Conservation (phyloP, 2,329 filamentous ascomycete species). For the Endocalyx cinctus region DNA sequence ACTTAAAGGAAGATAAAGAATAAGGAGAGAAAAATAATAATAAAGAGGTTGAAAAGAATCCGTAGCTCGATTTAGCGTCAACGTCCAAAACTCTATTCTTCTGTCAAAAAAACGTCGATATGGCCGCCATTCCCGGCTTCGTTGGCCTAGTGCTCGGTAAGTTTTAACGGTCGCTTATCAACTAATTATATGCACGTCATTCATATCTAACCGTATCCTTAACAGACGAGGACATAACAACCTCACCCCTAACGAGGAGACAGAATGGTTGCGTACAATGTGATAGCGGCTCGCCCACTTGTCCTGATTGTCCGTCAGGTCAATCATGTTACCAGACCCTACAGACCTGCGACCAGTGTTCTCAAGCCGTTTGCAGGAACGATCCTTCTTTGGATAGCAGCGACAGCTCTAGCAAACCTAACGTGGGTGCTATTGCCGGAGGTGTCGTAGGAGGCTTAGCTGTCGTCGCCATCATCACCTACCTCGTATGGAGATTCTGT, state of each 20-base stretch:
- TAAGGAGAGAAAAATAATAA: too few relatives aligned
- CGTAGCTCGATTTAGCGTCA: too few relatives aligned
- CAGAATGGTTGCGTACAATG: constrained; percentile 42
- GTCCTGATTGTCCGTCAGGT: constrained; percentile 41
- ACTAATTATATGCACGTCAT: too few relatives aligned
- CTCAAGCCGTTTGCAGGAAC: constrained; percentile 41
- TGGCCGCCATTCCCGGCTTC: constrained; percentile 24
- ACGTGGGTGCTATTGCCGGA: constrained; percentile 82
- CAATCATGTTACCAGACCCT: too few relatives aligned
- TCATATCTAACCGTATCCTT: constrained; percentile 2
- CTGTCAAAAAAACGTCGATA: too few relatives aligned
- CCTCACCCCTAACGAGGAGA: constrained; percentile 32
- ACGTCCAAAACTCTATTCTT: too few relatives aligned
- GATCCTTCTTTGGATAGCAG: constrained; percentile 16
- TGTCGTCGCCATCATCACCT: constrained; percentile 69
- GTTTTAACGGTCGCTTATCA: constrained; percentile 6
- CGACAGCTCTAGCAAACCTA: constrained; percentile 40
- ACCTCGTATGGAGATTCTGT: constrained; percentile 82
- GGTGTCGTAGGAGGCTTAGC: constrained; percentile 82
- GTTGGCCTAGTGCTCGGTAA: constrained; percentile 23
- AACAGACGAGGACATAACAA: constrained; percentile 18
- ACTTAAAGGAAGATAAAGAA: too few relatives aligned
- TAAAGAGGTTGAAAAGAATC: too few relatives aligned
- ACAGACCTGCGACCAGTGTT: constrained; percentile 45
- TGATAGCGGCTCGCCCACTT: constrained; percentile 35